Conservation (phyloP, 2,329 filamentous ascomycete species). For the Monosporascus sp. region DNA sequence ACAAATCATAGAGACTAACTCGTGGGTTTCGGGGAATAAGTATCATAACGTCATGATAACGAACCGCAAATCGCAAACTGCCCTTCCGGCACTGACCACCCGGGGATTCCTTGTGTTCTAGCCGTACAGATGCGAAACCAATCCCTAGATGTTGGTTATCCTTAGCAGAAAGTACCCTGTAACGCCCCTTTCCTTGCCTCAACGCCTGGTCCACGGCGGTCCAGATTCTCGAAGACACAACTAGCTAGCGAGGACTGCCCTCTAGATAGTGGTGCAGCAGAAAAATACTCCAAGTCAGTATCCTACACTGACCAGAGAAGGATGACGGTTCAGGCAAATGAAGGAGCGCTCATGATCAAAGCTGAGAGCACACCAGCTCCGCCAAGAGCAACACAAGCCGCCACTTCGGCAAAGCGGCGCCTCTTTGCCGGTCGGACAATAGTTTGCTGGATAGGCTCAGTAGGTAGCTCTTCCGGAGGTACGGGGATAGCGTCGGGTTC, state of each 20-base stretch:
- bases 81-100: neutral
- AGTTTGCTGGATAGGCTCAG: constrained; percentile 1
- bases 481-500: neutral
- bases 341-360: constrained; percentile 1
- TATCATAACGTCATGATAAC: neutral
- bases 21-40: neutral
- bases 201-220: neutral
- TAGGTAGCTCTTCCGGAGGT: neutral
- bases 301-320: neutral
- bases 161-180: neutral
- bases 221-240: too few relatives aligned
- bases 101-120: neutral
- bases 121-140: neutral
- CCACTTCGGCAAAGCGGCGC: constrained; percentile 24
- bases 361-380: constrained; percentile 19
- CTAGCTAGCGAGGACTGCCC: too few relatives aligned
- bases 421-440: constrained; percentile 21
- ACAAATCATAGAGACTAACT: neutral
- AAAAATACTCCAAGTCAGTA: too few relatives aligned
- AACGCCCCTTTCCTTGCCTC: neutral
- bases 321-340: neutral
- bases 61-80: neutral
- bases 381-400: constrained; percentile 25
- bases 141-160: neutral
- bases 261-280: too few relatives aligned